Base-by-base conservation (phyloP, 352 stramenopile species). In the Pythium phragmitis region DNA sequence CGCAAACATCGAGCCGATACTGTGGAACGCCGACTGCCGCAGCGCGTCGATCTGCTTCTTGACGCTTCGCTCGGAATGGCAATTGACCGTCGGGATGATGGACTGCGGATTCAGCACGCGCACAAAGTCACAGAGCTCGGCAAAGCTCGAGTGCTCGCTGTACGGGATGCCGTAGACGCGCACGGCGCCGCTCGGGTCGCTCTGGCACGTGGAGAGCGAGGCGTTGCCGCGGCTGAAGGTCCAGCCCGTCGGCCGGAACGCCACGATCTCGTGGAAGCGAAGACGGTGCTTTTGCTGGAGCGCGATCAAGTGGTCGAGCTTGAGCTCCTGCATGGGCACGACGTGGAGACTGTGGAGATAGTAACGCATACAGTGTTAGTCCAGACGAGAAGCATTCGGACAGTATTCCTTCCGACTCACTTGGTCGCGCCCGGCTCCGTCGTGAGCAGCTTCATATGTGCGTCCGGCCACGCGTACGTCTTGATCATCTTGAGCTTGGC, bases 121-220 rank as follows among this genome's bases (percentile, higher is more conserved):
- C 21, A 92, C 70, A 66, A 98, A 98, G 43, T 98, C 89, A 36
- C 92, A 87, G 9, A 99, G 79, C 70, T 99, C 96, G 6, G 84
- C 83, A 70, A 98, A 99, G 66, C 86, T 98, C 26, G 89, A 98
- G 73, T 99, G 96, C 63, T 99, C 96, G 63, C 88, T 98, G 79
- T 99, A 99, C 4, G 96, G 96, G 41, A 99, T 89, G 52, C 90
- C 92, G 69, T 98, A 97, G 50, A 99, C 87, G 34, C 73, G 82
- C 48, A 97, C 82, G 37, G 84, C 88, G n/a, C 87, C 89, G 43
- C 76, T 89, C 21, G 76, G 76, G 56, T 97, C 85, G 26, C 67
- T 90, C 48, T 76, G 96, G 72, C 70, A 96, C 50, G 72, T 91
- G 42, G 85, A 88, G 42, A 90, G 65, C 42, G 69, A 80, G 30